Evolutionary conservation across 352 stramenopile species (phyloP), one percentile per base, ranked within the genome.

Genomic region (Pythium diclinum): DNA sequence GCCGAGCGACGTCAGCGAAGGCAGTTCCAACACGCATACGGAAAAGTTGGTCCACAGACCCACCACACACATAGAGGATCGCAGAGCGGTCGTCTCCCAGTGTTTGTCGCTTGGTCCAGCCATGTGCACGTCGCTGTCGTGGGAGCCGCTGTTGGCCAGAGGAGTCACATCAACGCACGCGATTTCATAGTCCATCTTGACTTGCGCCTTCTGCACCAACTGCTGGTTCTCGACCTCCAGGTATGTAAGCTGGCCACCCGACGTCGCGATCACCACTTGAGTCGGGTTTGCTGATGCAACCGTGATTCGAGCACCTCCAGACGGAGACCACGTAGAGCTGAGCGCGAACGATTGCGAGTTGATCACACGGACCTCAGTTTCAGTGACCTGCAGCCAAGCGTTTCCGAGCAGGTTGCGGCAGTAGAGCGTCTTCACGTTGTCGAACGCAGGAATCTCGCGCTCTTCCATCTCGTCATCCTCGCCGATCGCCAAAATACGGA

Each of bases 11-110:
- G 77, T 73, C 5, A 98, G 76, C 16, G 76, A 84, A 16, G 92
- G 92, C 28, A 98, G 65, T 60, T 85, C 63, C 28, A 97, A 60
- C 10, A 98, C 75, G 25, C 84, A 95, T 3, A 98, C 87, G 0
- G 92, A 96, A 58, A 98, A 95, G 63, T 97, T 95, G 14, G 89
- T 97, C 94, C 94, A 98, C 49, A 98, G 73, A 7, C 94, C 91
- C 19, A 97, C 82, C 0, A 86, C 83, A 68, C 87, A 94, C 23
- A 96, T 67, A 1, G 83, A 75, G n/a, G 69, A 83, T 19, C 72
- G 67, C 14, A 90, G 46, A 2, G 75, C 73, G 23, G 65, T 75
- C 36, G 76, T 73, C 56, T 96, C 85, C 78, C 76, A 92, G 55
- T 91, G 76, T n/a, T 61, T 55, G 34, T 71, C 68, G 6, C 65